Conservation (phyloP, 2,329 filamentous ascomycete species). For the Helicocarpus griseus region DNA sequence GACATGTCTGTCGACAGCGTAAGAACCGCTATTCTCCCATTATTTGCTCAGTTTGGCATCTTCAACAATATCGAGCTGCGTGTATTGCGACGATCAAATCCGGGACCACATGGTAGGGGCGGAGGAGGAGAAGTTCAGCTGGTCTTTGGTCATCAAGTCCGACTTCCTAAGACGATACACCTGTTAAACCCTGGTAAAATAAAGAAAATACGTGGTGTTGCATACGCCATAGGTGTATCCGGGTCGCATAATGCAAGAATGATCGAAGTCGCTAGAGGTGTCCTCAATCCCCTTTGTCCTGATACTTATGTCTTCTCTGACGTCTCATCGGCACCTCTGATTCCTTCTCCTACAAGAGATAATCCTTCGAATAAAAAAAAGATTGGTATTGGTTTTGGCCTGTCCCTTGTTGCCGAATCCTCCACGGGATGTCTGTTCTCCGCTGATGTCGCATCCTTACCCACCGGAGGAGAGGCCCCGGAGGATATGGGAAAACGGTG, state of each 20-base stretch:
- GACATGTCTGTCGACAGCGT: slow-evolving; percentile 91
- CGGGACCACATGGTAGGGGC: slow-evolving; percentile 62
- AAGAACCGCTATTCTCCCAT: slow-evolving; percentile 79
- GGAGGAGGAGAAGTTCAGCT: slow-evolving; percentile 91
- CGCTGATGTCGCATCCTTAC: slow-evolving; percentile 67
- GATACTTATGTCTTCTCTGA: slow-evolving; percentile 85
- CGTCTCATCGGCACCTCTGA: slow-evolving; percentile 49
- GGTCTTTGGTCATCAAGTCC: slow-evolving; percentile 84
- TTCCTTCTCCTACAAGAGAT: slow-evolving; percentile 61
- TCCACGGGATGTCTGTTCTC: slow-evolving; percentile 79
- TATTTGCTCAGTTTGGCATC: slow-evolving; percentile 87
- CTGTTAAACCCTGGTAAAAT: slow-evolving; percentile 74
- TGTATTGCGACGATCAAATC: slow-evolving; percentile 69
- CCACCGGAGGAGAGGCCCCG: slow-evolving; percentile 69
- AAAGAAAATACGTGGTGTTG: slow-evolving; percentile 82
- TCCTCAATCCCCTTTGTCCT: slow-evolving; percentile 74
- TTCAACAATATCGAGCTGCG: slow-evolving; percentile 75
- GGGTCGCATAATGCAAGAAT: slow-evolving; percentile 90
- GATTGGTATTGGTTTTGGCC: slow-evolving; percentile 81
- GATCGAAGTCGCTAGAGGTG: slow-evolving; percentile 80
- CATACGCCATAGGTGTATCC: slow-evolving; percentile 84
- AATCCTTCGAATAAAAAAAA: slow-evolving; percentile 45
- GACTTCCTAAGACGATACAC: slow-evolving; percentile 88
- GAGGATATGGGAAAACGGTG: slow-evolving; percentile 86
- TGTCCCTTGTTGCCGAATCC: slow-evolving; percentile 88